These are phyloP conservation scores for Neurospora sublineolata DNA, from an alignment of 495 filamentous ascomycete genomes.

Conservation along the genomic window DNA sequence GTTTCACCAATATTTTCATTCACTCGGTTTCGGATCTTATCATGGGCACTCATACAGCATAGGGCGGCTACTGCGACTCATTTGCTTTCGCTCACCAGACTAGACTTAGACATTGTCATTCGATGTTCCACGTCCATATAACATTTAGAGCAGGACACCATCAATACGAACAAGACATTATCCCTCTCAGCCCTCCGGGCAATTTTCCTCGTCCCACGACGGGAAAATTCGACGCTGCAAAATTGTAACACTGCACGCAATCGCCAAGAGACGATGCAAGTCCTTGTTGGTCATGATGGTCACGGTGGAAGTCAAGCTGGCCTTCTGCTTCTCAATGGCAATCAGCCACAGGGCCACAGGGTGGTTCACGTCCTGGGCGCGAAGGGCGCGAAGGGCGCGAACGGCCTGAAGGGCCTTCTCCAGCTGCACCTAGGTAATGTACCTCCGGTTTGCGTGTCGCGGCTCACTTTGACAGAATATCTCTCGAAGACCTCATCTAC, in stretches of 20 bases:
- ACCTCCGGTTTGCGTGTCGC: conserved; percentile 12
- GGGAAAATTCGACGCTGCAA: neutral
- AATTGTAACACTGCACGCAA: neutral
- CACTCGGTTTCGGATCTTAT: neutral
- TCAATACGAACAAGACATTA: neutral
- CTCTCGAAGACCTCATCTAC: conserved; percentile 49
- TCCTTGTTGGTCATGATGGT: conserved; percentile 63
- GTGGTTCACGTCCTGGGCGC: conserved; percentile 40
- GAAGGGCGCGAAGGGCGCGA: conserved; percentile 32
- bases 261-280: conserved; percentile 36
- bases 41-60: neutral
- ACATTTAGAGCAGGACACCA: neutral
- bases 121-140: neutral
- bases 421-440: conserved; percentile 55
- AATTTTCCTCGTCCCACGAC: neutral
- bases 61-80: neutral
- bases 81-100: neutral
- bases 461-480: conserved; percentile 55
- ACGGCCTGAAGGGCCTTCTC: conserved; percentile 39
- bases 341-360: conserved; percentile 50
- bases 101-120: neutral
- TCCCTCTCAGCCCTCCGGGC: neutral
- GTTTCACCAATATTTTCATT: neutral
- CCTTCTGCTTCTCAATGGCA: conserved; percentile 53
- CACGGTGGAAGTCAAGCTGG: conserved; percentile 16